Evolutionary conservation across 1,284 basidiomycete genomes (phyloP), one percentile per base, ranked within the genome.

Genomic region (Apiotrichum laibachii): DNA sequence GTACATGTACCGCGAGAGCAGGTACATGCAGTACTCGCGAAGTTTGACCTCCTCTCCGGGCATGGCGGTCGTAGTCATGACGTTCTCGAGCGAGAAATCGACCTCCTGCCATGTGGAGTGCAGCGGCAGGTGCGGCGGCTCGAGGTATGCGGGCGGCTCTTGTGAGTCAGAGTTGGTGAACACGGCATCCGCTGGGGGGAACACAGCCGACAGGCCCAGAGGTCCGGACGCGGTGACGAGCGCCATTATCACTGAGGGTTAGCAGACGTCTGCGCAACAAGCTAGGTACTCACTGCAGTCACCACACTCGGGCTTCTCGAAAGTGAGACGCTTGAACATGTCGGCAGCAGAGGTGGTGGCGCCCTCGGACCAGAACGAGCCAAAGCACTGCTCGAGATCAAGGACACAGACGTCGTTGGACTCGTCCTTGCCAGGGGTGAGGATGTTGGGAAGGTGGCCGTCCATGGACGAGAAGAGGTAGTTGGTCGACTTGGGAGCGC

Each of bases 241-340:
- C 0, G 80, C 81, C 55, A 77, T 76, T 50, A 82, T 78, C 42
- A 82, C 81, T 83, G 5, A 22, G 9, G 8, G 48, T 35, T 34
- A 50, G 34, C 21, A 43, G 49, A 52, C 54, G 50, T 26, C 21
- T 13, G 26, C 15, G 11, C 12, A 52, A 13, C 44, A 12, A 33
- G 13, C 31, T 8, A 10, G 19, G 7, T 16, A 79, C 81, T 62
- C 57, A 83, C 82, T 61, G 68, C 82, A 83, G 63, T 83, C 82
- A 18, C 82, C 82, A 59, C 82, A 84, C 18, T 76, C 59, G 0
- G 77, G 72, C 16, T 76, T 65, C n/a, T 73, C 67, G 67, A 83
- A 84, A 0, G 82, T 77, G 43, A 83, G 71, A 35, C 79, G 72
- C 66, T 78, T 81, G 72, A 84, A 82, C 67, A 83, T 76, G n/a